phyloP scores from a whole-genome alignment of 73 alveolate genomes.

The Tetrahymena borealis region DNA sequence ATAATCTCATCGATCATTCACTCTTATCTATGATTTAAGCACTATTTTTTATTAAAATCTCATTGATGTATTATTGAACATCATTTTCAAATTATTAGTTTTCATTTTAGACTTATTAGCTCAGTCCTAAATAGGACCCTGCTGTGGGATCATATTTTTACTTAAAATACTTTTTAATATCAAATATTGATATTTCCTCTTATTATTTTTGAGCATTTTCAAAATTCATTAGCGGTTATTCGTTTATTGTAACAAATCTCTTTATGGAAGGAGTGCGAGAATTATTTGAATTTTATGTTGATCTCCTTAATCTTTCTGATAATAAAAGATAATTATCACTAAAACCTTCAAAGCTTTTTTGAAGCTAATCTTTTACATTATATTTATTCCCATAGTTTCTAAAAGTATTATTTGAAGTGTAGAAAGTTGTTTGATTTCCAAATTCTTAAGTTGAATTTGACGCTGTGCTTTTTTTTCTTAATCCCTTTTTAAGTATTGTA shows the following conservation, averaged over 20 bases:
- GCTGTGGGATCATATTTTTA: background rate
- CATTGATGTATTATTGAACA: background rate
- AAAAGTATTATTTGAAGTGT: background rate
- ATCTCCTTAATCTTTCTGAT: background rate
- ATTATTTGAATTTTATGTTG: background rate
- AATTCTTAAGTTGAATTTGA: background rate
- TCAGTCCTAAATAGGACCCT: background rate
- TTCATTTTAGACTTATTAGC: background rate
- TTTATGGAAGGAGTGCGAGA: background rate
- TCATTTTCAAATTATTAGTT: background rate
- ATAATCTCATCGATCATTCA: too few species aligned
- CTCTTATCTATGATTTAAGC: too few species aligned
- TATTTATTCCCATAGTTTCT: background rate
- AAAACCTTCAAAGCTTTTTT: background rate
- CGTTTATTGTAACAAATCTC: background rate
- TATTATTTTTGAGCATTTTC: background rate
- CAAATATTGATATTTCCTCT: background rate
- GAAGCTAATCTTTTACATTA: background rate
- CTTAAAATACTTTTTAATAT: background rate
- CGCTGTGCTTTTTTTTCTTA: background rate
- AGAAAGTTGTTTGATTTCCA: background rate
- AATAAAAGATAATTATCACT: background rate
- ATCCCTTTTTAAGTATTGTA: background rate
- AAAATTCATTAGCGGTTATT: background rate
- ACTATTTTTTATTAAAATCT: background rate